Evolutionary conservation across 345 rosid species (phyloP).

Genomic region (Schrenkiella parvula): DNA sequence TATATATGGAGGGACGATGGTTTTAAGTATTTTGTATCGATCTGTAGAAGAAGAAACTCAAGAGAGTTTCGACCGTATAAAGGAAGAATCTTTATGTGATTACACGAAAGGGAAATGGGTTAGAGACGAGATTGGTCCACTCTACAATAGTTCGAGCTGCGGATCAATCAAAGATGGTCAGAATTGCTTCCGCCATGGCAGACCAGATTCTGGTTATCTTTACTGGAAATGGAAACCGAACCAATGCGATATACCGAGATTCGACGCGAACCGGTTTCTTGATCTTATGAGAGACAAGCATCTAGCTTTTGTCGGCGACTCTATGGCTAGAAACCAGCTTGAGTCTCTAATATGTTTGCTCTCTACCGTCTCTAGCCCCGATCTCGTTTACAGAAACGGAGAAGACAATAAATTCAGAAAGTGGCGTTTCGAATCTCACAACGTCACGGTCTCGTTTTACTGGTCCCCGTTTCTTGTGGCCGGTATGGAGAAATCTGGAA

Average conservation of each 20-base stretch:
- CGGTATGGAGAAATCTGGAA: constrained; percentile 81
- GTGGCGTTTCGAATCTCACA: constrained; percentile 66
- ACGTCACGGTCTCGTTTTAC: constrained; percentile 59
- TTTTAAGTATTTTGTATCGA: not conserved
- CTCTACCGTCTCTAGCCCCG: constrained; percentile 51
- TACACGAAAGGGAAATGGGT: constrained; percentile 74
- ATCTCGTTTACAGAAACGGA: constrained; percentile 57
- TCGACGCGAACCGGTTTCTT: constrained; percentile 66
- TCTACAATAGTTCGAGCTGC: constrained; percentile 74
- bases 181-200: constrained; percentile 76
- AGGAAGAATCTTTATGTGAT: constrained; percentile 50
- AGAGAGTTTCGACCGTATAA: constrained; percentile 12
- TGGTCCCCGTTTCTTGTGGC: constrained; percentile 96
- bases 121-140: constrained; percentile 59
- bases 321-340: constrained; percentile 96
- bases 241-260: constrained; percentile 74
- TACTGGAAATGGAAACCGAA: constrained; percentile 90
- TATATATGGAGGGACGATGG: not conserved
- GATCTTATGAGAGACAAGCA: constrained; percentile 54
- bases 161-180: constrained; percentile 84
- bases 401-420: constrained; percentile 76
- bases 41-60: constrained; percentile 43
- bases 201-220: constrained; percentile 77
- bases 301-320: constrained; percentile 88
- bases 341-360: constrained; percentile 90